A percentile compares a stretch with the other conserved stretches of the same genome.
These are phyloP conservation scores for Pichia nakasei DNA, from an alignment of 805 yeast species.

Conservation along the genomic window DNA sequence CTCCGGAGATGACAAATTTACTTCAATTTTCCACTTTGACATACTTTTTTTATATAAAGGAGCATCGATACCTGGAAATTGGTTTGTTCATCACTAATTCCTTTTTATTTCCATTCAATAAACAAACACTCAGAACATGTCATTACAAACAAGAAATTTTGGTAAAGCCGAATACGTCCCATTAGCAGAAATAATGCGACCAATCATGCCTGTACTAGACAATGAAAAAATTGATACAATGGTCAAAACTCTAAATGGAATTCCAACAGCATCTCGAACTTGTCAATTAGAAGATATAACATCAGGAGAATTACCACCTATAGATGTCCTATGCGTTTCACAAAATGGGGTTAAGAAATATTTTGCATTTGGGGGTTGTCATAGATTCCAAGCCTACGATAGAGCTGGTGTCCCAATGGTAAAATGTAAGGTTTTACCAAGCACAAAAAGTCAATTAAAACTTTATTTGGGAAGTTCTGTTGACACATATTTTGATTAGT, in stretches of 20 bases:
- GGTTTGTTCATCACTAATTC: no score
- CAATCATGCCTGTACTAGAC: conserved; percentile 81
- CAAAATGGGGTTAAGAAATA: conserved; percentile 54
- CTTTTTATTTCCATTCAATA: background rate
- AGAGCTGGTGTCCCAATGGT: conserved; percentile 42
- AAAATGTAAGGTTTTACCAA: conserved; percentile 64
- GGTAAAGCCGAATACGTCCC: conserved; percentile 53
- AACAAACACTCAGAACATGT: conserved; percentile 32
- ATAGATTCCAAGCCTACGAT: conserved; percentile 82
- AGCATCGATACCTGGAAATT: no score
- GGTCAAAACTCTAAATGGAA: conserved; percentile 61
- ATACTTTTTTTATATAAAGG: no score
- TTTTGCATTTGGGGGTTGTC: conserved; percentile 89
- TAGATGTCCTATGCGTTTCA: conserved; percentile 65
- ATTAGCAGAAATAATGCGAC: conserved; percentile 58
- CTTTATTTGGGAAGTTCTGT: conserved; percentile 67
- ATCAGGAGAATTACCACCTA: conserved; percentile 69
- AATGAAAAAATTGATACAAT: conserved; percentile 65
- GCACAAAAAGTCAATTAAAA: conserved; percentile 57
- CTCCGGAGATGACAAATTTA: conserved; percentile 2
- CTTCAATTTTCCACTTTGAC: background rate
- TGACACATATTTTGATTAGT: conserved; percentile 39
- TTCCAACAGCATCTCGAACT: conserved; percentile 56
- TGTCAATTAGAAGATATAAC: conserved; percentile 38
- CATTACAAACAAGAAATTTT: conserved; percentile 56